phyloP scores from a whole-genome alignment of 1,284 basidiomycete genomes.

The Wallemia hederae region DNA sequence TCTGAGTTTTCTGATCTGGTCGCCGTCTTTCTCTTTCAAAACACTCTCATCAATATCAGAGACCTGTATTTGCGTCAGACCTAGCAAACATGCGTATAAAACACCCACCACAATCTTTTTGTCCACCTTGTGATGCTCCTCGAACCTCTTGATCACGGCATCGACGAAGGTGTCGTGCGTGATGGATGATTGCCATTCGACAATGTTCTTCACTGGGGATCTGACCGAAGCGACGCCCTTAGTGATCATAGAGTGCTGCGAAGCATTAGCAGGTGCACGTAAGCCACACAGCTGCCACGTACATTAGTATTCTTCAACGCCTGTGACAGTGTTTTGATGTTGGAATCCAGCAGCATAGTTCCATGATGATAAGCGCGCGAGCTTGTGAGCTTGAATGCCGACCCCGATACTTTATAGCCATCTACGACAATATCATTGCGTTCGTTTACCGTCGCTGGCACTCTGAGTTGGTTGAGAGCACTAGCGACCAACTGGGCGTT shows the following conservation, averaged over 20 bases:
- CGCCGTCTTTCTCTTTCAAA: slow-evolving; percentile 20
- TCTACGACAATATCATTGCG: slow-evolving; percentile 69
- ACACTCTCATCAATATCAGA: slow-evolving; percentile 22
- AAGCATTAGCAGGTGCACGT: background rate
- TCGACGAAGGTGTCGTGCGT: slow-evolving; percentile 40
- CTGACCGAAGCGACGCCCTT: slow-evolving; percentile 72
- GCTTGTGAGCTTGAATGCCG: slow-evolving; percentile 84
- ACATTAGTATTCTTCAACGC: slow-evolving; percentile 44
- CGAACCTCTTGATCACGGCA: slow-evolving; percentile 43
- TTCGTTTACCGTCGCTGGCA: slow-evolving; percentile 52
- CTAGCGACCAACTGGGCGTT: slow-evolving; percentile 51
- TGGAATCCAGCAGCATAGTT: slow-evolving; percentile 84
- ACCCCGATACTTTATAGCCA: slow-evolving; percentile 74
- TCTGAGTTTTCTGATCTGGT: slow-evolving; percentile 30
- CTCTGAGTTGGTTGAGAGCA: slow-evolving; percentile 42
- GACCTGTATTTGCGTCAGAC: slow-evolving; percentile 16
- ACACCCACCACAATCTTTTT: slow-evolving; percentile 17
- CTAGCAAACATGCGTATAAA: background rate
- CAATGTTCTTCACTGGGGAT: slow-evolving; percentile 65
- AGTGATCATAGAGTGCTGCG: slow-evolving; percentile 41
- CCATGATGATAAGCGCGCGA: slow-evolving; percentile 89
- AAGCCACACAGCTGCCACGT: slow-evolving; percentile 6
- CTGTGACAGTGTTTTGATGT: slow-evolving; percentile 37
- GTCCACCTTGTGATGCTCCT: slow-evolving; percentile 26
- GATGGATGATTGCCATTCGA: slow-evolving; percentile 9